phyloP scores from a whole-genome alignment of 78 protist species.

The Dictyostelium brefeldianum region DNA sequence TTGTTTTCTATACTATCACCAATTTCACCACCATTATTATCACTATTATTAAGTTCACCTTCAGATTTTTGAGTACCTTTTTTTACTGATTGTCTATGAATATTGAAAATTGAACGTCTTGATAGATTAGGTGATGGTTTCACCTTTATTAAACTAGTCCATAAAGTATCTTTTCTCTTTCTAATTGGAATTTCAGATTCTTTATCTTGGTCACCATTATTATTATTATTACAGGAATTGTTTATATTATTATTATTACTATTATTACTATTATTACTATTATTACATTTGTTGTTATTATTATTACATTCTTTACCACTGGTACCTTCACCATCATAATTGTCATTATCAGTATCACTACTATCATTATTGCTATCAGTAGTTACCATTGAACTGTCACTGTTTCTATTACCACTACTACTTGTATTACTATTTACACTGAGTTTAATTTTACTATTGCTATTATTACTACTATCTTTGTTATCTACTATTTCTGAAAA shows the following conservation, averaged over 20 bases:
- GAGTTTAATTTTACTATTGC: too few relatives aligned
- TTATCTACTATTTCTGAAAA: too few relatives aligned
- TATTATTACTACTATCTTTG: too few relatives aligned
- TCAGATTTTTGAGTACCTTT: too few relatives aligned
- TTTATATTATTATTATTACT: not conserved
- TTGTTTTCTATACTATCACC: too few relatives aligned
- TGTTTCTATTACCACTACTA: not conserved
- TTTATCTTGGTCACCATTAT: not conserved
- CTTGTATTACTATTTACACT: too few relatives aligned
- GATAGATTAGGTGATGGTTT: conserved; percentile 18
- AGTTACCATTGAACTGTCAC: not conserved
- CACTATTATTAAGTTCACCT: too few relatives aligned
- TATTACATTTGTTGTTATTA: not conserved
- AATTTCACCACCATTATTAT: too few relatives aligned
- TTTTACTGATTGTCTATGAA: not conserved
- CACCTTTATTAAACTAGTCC: not conserved
- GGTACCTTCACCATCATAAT: too few relatives aligned
- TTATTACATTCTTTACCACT: not conserved
- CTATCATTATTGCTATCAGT: not conserved
- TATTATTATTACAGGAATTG: not conserved
- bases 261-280: not conserved
- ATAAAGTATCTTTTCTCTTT: not conserved
- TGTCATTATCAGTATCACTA: too few relatives aligned
- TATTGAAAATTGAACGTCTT: not conserved
- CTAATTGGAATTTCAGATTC: not conserved